Conservation (phyloP, 208 protist species). For the Crithidia brevicula region DNA sequence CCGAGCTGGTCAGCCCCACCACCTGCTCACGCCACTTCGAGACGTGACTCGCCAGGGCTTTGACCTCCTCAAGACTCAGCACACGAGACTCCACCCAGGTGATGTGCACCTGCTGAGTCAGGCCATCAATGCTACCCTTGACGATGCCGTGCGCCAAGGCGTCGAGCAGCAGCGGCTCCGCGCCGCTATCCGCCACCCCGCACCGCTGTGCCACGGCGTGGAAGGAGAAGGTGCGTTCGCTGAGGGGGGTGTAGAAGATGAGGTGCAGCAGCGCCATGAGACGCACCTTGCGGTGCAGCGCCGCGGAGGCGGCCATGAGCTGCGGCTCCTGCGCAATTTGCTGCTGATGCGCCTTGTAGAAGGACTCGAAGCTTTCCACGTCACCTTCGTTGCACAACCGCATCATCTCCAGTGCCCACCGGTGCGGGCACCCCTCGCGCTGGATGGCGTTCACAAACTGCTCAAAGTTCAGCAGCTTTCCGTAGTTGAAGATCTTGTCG, state of each 20-base stretch:
- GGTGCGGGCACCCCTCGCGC: conserved; percentile 33
- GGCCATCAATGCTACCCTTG: conserved; percentile 93
- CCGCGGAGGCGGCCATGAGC: conserved; percentile 33
- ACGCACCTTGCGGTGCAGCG: conserved; percentile 72
- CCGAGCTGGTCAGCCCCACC: conserved; percentile 44
- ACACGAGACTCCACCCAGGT: conserved; percentile 92
- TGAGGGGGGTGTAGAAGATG: conserved; percentile 94
- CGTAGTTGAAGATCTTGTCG: conserved; percentile 90
- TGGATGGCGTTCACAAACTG: conserved; percentile 48
- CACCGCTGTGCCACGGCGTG: conserved; percentile 72
- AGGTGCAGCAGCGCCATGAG: conserved; percentile 96
- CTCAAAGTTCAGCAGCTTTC: conserved; percentile 77
- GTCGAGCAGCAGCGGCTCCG: conserved; percentile 95
- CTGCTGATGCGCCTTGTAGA: conserved; percentile 43
- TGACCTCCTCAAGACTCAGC: conserved; percentile 79
- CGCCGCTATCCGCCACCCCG: conserved; percentile 59
- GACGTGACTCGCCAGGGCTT: conserved; percentile 71
- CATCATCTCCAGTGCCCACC: conserved; percentile 79
- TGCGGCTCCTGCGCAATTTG: conserved; percentile 43
- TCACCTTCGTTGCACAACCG: conserved; percentile 83
- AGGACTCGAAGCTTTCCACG: conserved; percentile 71
- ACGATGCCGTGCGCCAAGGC: conserved; percentile 94
- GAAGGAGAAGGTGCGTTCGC: conserved; percentile 90
- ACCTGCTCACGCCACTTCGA: conserved; percentile 75
- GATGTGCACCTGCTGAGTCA: conserved; percentile 80